phyloP scores from a whole-genome alignment of 1,284 basidiomycete genomes.

The Cerrena zonata region DNA sequence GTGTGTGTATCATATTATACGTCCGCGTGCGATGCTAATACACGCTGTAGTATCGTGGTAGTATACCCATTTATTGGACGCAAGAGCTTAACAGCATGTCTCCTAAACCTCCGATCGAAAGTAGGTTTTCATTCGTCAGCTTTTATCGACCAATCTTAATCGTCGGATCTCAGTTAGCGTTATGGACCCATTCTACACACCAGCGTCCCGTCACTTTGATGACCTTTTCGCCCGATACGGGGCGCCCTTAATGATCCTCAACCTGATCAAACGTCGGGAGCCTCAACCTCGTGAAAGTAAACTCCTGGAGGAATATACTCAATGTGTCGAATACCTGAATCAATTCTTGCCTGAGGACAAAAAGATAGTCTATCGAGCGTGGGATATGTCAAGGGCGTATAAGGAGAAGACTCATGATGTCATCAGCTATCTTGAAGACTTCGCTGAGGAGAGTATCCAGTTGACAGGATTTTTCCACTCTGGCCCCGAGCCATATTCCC shows the following conservation, averaged over 20 bases:
- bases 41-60: slow-evolving; percentile 74
- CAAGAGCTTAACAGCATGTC: slow-evolving; percentile 89
- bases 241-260: slow-evolving; percentile 87
- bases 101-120: slow-evolving; percentile 91
- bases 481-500: slow-evolving; percentile 71
- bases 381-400: slow-evolving; percentile 93
- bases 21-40: not conserved
- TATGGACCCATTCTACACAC: slow-evolving; percentile 92
- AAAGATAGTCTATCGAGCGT: slow-evolving; percentile 87
- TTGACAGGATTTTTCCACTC: slow-evolving; percentile 94
- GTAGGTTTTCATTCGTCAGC: slow-evolving; percentile 42
- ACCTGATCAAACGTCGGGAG: slow-evolving; percentile 85
- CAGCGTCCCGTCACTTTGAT: slow-evolving; percentile 91
- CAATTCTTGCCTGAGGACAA: slow-evolving; percentile 87
- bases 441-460: slow-evolving; percentile 90
- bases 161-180: slow-evolving; percentile 64
- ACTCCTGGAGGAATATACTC: slow-evolving; percentile 83
- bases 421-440: slow-evolving; percentile 90
- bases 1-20: slow-evolving; percentile 30
- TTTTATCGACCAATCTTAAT: not conserved
- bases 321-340: slow-evolving; percentile 90
- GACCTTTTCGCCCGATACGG: slow-evolving; percentile 89
- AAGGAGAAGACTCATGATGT: slow-evolving; percentile 95
- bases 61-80: slow-evolving; percentile 94
- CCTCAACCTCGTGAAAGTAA: slow-evolving; percentile 89